Base-by-base conservation (phyloP, 805 yeast genomes). In the Metschnikowia santaceciliae region DNA sequence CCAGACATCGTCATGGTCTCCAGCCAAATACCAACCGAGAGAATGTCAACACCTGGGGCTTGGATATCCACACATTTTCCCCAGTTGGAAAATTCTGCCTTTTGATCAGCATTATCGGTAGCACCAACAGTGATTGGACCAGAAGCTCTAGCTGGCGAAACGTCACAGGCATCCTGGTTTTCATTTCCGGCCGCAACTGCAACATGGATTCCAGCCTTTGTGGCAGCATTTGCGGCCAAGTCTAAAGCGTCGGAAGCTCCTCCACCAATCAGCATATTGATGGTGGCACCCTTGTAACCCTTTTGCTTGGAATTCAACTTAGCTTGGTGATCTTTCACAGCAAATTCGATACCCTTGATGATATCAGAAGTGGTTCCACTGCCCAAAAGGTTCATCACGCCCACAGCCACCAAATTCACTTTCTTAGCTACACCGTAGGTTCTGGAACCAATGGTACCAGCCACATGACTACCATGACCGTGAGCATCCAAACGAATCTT, bases 141-240 rank as follows among this genome's bases (percentile, higher is more conserved):
- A 57, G 78, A 84, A 43, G 95, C 91, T 50, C 90, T 78, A 43
- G 97, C 96, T 48, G 98, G 98, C 4, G 97, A 90, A 49, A 83
- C 81, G 68, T 83, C 80, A 79, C 98, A 92, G 50, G 98, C 96
- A 68, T 91, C 96, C 61, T 84, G 88, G 67, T 88, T 86, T 65
- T 88, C 96, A 69, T 92, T 91, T 73, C 97, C 98, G 32, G 97
- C 97, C 46, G 98, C 97, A 57, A 90, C 96, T 35, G 96, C 95
- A 67, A 92, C 86, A 67, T 89, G 94, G 53, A 92, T 72, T 61
- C 97, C 97, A 32, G 91, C 87, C 56, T 81, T 78, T 46, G 88
- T 90, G 37, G 96, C 97, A 42, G 96, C 96, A 60, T 88, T 83
- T 42, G 88, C 95, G 50, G 96, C 96, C 68, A 83, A 61, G 65